Evolutionary conservation across 495 filamentous ascomycete species (phyloP), one percentile per base, ranked within the genome.

Genomic region (Neurospora terricola): DNA sequence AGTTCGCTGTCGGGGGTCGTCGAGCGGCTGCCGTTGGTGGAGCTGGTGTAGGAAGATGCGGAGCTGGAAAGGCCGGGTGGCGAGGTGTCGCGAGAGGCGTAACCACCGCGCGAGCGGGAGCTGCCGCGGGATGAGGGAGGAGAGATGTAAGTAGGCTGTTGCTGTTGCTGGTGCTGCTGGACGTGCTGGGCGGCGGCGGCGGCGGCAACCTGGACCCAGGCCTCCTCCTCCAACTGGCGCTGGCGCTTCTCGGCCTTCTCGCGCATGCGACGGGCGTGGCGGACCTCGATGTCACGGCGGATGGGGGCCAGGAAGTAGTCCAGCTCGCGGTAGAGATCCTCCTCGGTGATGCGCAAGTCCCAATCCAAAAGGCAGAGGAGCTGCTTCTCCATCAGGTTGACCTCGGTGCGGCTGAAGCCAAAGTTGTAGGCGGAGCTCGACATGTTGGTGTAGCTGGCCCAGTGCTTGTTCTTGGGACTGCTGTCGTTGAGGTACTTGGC

Each of bases 391-490:
- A 98, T 98, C 69, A 97, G 87, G 84, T 98, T 98, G 73, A 98
- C 95, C 84, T 98, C 95, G 23, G 93, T 94, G 66, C 94, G 85
- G 69, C 90, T 94, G 86, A 98, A 99, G 74, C 94, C 92, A 80
- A 98, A 99, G 72, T 84, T 88, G 68, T 92, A 91, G 79, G 84
- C 91, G 69, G 90, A 91, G 23, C 74, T 77, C 48, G 73, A 74
- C 76, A 90, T 88, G 72, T 96, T 90, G 70, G 92, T 95, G 86
- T 98, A 99, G 73, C 88, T 90, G 37, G 96, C 94, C 96, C 96
- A 99, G 86, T 99, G 96, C 89, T 98, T 98, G 88, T 99, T 99
- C 91, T 98, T 98, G 70, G 96, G 96, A 36, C 94, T 97, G 69
- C 94, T 97, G 83, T 99, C 96, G 82, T 99, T 97, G 43, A 98